Conservation (phyloP, 1,284 basidiomycete species). For the Lignosus rhinocerotis region DNA sequence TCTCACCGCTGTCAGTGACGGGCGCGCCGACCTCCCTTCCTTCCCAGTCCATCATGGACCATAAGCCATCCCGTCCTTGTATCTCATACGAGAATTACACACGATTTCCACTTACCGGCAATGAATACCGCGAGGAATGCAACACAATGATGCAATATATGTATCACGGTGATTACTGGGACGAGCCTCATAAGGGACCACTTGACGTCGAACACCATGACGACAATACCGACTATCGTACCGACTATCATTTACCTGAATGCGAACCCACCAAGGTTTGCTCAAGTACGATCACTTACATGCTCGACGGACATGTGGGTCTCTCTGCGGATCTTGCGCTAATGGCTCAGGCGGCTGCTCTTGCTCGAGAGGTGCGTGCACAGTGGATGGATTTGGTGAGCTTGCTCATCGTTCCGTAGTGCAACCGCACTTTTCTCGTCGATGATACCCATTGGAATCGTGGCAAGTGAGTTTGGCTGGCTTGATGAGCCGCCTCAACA, state of each 20-base stretch:
- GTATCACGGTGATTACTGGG: slow-evolving; percentile 60
- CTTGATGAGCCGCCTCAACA: background rate
- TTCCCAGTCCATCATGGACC: slow-evolving; percentile 23
- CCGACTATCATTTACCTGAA: slow-evolving; percentile 35
- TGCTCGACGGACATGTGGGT: slow-evolving; percentile 66
- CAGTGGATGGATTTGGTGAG: slow-evolving; percentile 2
- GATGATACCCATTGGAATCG: slow-evolving; percentile 62
- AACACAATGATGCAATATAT: slow-evolving; percentile 47
- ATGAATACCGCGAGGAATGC: slow-evolving; percentile 59
- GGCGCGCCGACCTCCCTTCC: slow-evolving; percentile 1
- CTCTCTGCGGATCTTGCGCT: slow-evolving; percentile 63
- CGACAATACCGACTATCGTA: slow-evolving; percentile 34
- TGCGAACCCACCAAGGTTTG: slow-evolving; percentile 43
- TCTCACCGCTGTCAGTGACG: background rate
- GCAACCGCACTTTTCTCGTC: slow-evolving; percentile 37
- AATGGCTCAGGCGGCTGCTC: slow-evolving; percentile 62
- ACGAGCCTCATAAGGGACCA: slow-evolving; percentile 30
- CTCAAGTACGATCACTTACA: slow-evolving; percentile 64
- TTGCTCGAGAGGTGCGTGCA: slow-evolving; percentile 58
- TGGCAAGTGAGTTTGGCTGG: slow-evolving; percentile 50
- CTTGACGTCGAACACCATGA: slow-evolving; percentile 53
- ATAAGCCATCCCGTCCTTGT: slow-evolving; percentile 31
- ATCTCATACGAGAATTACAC: slow-evolving; percentile 64
- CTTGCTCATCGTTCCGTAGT: slow-evolving; percentile 33
- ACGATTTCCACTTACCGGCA: slow-evolving; percentile 55